These are phyloP conservation scores for Annulohypoxylon bovei DNA, from an alignment of 495 filamentous ascomycete genomes.

Conservation along the genomic window DNA sequence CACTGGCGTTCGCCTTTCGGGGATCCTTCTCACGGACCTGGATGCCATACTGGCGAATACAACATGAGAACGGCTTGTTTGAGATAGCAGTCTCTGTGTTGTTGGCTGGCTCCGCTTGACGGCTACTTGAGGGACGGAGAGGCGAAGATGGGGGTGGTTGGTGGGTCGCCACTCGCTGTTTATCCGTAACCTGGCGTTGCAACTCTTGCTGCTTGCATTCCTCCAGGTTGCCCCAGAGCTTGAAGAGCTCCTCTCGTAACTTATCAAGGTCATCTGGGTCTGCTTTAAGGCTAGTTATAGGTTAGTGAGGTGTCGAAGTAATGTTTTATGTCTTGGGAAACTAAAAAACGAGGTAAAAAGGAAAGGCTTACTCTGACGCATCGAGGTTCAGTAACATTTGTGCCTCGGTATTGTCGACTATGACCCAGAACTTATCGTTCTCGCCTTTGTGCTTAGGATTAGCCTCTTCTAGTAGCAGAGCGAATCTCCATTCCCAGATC, in stretches of 20 bases:
- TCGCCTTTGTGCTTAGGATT: slow-evolving; percentile 40
- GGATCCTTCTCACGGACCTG: slow-evolving; percentile 43
- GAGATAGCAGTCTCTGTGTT: slow-evolving; percentile 41
- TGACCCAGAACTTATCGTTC: slow-evolving; percentile 64
- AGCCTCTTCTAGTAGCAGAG: slow-evolving; percentile 74
- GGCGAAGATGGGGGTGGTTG: slow-evolving; percentile 39
- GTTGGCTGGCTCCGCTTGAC: slow-evolving; percentile 12
- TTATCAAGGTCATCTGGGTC: slow-evolving; percentile 55
- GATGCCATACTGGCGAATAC: slow-evolving; percentile 70
- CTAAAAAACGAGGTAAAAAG: too few relatives aligned
- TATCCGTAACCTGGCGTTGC: slow-evolving; percentile 14
- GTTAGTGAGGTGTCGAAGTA: slow-evolving; percentile 19
- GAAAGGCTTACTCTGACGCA: slow-evolving; percentile 70
- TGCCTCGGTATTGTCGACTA: slow-evolving; percentile 71
- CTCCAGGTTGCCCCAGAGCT: slow-evolving; percentile 88
- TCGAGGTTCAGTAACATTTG: slow-evolving; percentile 72
- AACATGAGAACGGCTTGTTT: slow-evolving; percentile 68
- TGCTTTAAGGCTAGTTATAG: slow-evolving; percentile 59
- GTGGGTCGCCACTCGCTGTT: slow-evolving; percentile 39
- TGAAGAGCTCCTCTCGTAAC: slow-evolving; percentile 76
- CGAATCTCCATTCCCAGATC: slow-evolving; percentile 83
- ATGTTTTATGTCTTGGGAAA: background rate
- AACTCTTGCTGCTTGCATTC: slow-evolving; percentile 64
- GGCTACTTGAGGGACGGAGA: background rate
- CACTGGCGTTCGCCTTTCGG: slow-evolving; percentile 46